Conservation (phyloP, 169 alveolate genomes). For the Plasmodium malariae region DNA sequence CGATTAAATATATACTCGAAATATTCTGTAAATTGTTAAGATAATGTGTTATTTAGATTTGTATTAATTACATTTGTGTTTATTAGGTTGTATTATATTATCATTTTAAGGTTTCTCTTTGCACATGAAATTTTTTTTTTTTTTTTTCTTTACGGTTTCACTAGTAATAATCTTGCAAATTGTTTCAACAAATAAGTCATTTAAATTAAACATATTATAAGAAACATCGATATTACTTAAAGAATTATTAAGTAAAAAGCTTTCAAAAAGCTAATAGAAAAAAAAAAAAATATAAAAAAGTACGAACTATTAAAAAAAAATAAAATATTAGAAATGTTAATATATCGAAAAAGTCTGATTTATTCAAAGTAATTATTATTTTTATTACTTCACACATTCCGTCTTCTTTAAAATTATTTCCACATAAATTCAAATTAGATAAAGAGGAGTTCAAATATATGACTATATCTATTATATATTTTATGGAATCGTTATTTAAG, state of each 20-base stretch:
- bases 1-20: constrained; percentile 40
- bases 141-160: constrained; percentile 43
- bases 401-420: constrained; percentile 39
- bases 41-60: too few relatives aligned
- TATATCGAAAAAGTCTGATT: not conserved
- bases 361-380: constrained; percentile 5
- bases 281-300: constrained; percentile 2
- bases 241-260: constrained; percentile 47
- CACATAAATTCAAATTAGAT: constrained; percentile 47
- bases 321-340: not conserved
- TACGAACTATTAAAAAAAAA: not conserved
- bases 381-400: constrained; percentile 47
- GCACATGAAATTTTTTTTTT: constrained; percentile 12
- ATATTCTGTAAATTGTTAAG: constrained; percentile 22
- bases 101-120: too few relatives aligned
- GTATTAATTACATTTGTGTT: too few relatives aligned
- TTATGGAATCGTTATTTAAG: constrained; percentile 51
- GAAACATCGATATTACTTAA: constrained; percentile 46
- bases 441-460: constrained; percentile 67
- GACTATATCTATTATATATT: constrained; percentile 56
- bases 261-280: constrained; percentile 53
- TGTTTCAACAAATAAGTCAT: constrained; percentile 25
- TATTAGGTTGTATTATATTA: too few relatives aligned
- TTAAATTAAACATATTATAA: constrained; percentile 67
- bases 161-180: constrained; percentile 30